Evolutionary conservation across 2,329 filamentous ascomycete species (phyloP).

Genomic region (Fusarium penzigii): DNA sequence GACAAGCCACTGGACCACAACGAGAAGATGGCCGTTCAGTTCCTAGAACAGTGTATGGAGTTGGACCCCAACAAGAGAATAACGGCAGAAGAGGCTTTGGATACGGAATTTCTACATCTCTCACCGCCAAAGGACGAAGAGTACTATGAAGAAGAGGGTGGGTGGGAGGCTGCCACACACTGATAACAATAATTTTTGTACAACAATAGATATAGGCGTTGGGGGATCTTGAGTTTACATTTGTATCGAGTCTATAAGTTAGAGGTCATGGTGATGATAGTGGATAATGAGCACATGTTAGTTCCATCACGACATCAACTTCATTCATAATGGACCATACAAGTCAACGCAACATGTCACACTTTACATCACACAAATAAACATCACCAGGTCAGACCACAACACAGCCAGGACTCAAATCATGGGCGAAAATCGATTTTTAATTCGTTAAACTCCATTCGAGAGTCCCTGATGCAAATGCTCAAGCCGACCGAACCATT

Average conservation of each 20-base stretch:
- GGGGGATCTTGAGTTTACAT: slow-evolving; percentile 10
- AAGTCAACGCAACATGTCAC: no score
- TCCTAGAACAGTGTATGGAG: slow-evolving; percentile 72
- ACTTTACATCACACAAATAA: slow-evolving; percentile 1
- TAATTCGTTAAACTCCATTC: slow-evolving; percentile 43
- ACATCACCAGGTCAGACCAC: slow-evolving; percentile 2
- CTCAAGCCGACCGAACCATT: slow-evolving; percentile 40
- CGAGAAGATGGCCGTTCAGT: slow-evolving; percentile 72
- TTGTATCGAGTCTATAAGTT: slow-evolving; percentile 1
- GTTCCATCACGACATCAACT: no score
- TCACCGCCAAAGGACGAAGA: slow-evolving; percentile 54
- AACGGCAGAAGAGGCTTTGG: slow-evolving; percentile 71
- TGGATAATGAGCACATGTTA: no score
- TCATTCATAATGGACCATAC: no score
- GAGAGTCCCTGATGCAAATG: slow-evolving; percentile 44
- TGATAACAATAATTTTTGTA: slow-evolving; percentile 19
- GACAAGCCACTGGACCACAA: slow-evolving; percentile 59
- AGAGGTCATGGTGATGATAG: neutral
- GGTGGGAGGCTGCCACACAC: slow-evolving; percentile 1
- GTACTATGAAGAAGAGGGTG: slow-evolving; percentile 33
- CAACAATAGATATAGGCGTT: slow-evolving; percentile 18
- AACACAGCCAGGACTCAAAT: slow-evolving; percentile 6
- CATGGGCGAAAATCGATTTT: slow-evolving; percentile 41
- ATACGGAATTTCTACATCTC: slow-evolving; percentile 65
- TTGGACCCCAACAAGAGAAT: slow-evolving; percentile 74